Percentiles rank a stretch among this genome's conserved stretches.
Conservation (phyloP, 306 rosid species). For the Boehmeria nivea region DNA sequence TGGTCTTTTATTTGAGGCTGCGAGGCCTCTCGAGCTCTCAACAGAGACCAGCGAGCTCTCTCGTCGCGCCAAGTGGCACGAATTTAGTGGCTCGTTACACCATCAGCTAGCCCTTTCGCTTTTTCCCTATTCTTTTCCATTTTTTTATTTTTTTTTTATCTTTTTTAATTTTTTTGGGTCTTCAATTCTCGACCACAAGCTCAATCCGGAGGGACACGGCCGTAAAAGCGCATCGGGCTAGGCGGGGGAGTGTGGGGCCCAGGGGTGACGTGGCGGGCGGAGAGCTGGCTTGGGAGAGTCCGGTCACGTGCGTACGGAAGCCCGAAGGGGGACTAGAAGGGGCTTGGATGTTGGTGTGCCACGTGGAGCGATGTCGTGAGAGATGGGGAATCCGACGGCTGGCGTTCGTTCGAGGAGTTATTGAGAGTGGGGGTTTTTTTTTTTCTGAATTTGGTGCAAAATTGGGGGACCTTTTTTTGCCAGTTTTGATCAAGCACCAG, state of each 20-base stretch:
- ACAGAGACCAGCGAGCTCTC: neutral
- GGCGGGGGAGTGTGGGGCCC: slow-evolving; percentile 49
- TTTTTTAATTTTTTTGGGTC: neutral
- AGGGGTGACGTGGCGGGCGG: slow-evolving; percentile 12
- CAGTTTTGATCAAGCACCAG: too few species aligned
- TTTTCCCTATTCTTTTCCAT: slow-evolving; percentile 23
- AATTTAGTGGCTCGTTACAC: slow-evolving; percentile 31
- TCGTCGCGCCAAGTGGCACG: slow-evolving; percentile 39
- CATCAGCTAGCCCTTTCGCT: slow-evolving; percentile 42
- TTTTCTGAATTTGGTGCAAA: too few species aligned
- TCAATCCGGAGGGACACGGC: slow-evolving; percentile 23
- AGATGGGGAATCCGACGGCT: too few species aligned
- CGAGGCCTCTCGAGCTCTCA: slow-evolving; percentile 9
- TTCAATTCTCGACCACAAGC: slow-evolving; percentile 72
- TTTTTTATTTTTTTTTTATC: neutral
- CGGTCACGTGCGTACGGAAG: slow-evolving; percentile 26
- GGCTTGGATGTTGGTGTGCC: too few species aligned
- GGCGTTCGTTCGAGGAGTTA: too few species aligned
- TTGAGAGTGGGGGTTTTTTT: too few species aligned
- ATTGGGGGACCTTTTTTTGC: too few species aligned
- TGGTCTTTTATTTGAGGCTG: slow-evolving; percentile 45
- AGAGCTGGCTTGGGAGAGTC: neutral
- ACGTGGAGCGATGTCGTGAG: too few species aligned
- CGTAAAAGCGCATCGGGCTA: slow-evolving; percentile 65
- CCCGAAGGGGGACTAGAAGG: neutral